Conservation (phyloP, 192 early-diverging fungal species). For the Podila epigama region DNA sequence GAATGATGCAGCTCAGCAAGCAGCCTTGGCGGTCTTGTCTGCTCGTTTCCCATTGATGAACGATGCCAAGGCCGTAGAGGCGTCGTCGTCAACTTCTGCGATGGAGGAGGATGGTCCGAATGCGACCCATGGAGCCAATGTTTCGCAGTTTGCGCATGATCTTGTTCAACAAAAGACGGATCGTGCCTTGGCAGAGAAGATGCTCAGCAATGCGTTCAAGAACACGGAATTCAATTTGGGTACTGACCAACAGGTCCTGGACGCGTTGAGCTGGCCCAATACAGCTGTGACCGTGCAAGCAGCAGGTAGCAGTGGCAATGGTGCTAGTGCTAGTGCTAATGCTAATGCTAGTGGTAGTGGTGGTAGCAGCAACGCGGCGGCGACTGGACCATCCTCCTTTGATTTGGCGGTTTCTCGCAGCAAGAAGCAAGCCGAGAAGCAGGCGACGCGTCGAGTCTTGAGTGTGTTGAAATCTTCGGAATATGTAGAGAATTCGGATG, state of each 20-base stretch:
- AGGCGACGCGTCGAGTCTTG: constrained; percentile 27
- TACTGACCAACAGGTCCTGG: neutral
- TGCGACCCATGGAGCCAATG: too few relatives aligned
- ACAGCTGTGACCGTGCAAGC: too few relatives aligned
- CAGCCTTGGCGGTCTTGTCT: constrained; percentile 31
- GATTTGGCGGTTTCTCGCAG: neutral
- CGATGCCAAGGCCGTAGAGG: constrained; percentile 8
- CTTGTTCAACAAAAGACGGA: constrained; percentile 31
- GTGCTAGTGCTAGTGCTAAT: too few relatives aligned
- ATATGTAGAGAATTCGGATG: constrained; percentile 1
- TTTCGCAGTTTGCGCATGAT: constrained; percentile 29
- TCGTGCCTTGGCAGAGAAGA: constrained; percentile 38
- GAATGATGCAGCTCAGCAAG: constrained; percentile 42
- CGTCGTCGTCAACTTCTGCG: neutral
- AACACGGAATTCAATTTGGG: constrained; percentile 24
- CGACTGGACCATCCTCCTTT: neutral
- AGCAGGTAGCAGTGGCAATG: neutral
- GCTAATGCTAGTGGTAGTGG: too few relatives aligned
- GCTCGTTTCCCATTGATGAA: constrained; percentile 37
- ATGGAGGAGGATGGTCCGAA: too few relatives aligned
- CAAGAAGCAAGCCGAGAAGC: constrained; percentile 11
- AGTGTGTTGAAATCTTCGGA: constrained; percentile 22
- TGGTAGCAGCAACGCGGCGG: too few relatives aligned
- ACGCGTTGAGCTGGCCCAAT: neutral
- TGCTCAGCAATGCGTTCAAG: constrained; percentile 35